A percentile compares a stretch with the other conserved stretches of the same genome.
Conservation (phyloP, 805 yeast species). For the Cyberlindnera maclurae region DNA sequence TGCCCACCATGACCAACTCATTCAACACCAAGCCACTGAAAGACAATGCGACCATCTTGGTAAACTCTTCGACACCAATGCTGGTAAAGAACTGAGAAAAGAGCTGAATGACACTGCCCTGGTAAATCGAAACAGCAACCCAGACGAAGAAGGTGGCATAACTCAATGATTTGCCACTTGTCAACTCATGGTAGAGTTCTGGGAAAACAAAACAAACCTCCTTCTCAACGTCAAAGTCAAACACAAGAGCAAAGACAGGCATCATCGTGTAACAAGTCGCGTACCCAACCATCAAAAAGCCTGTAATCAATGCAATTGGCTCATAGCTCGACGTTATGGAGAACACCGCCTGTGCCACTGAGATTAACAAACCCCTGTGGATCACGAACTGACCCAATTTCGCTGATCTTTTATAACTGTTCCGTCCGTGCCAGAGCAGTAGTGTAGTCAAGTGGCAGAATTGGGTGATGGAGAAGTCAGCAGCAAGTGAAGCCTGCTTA, state of each 20-base stretch:
- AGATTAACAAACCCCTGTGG: conserved; percentile 90
- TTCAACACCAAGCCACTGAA: conserved; percentile 75
- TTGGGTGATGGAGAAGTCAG: conserved; percentile 91
- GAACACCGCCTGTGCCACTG: conserved; percentile 91
- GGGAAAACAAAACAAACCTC: conserved; percentile 86
- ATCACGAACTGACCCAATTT: conserved; percentile 93
- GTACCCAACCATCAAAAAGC: conserved; percentile 97
- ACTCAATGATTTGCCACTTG: conserved; percentile 80
- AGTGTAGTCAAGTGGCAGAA: conserved; percentile 84
- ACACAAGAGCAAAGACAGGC: conserved; percentile 89
- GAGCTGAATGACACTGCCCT: conserved; percentile 81
- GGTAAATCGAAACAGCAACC: conserved; percentile 85
- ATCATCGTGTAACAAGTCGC: conserved; percentile 97
- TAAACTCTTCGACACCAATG: conserved; percentile 44
- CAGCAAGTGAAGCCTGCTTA: conserved; percentile 92
- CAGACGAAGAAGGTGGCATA: conserved; percentile 85
- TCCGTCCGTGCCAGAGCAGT: conserved; percentile 95
- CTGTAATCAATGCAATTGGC: conserved; percentile 91
- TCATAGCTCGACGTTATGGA: conserved; percentile 83
- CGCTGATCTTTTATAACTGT: conserved; percentile 92
- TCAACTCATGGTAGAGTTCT: conserved; percentile 87
- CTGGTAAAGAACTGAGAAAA: conserved; percentile 74
- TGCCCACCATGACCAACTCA: conserved; percentile 88
- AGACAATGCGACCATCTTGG: conserved; percentile 76
- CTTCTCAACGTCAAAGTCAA: conserved; percentile 88